These are phyloP conservation scores for Termitomyces sp. DNA, from an alignment of 768 basidiomycete genomes.

Conservation along the genomic window DNA sequence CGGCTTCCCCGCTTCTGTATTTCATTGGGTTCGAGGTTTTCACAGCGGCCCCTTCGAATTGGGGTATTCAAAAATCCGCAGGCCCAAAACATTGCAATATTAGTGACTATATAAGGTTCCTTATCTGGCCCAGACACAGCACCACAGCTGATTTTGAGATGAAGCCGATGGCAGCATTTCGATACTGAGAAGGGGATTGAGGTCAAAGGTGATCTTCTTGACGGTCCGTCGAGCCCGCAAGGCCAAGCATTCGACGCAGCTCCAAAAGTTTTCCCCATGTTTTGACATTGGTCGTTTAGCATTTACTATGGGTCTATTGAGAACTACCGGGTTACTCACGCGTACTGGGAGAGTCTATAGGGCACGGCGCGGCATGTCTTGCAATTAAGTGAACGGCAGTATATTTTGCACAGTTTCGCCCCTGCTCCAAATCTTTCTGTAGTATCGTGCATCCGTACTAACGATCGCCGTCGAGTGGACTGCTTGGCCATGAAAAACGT, in stretches of 20 bases:
- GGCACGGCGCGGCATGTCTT: neutral
- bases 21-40: neutral
- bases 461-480: too few species aligned
- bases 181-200: neutral
- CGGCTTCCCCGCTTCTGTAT: neutral
- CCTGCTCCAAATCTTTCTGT: neutral
- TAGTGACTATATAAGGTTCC: neutral
- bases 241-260: neutral
- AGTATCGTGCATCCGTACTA: neutral
- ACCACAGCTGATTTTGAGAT: neutral
- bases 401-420: neutral
- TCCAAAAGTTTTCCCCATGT: neutral
- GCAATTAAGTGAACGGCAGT: neutral
- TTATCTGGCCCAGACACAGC: neutral
- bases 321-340: neutral
- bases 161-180: neutral
- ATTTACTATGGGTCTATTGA: neutral
- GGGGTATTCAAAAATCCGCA: neutral
- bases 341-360: neutral
- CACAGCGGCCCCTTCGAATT: neutral
- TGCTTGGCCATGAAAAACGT: neutral
- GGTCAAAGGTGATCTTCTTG: neutral
- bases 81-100: neutral
- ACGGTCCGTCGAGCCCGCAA: conserved; percentile 10
- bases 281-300: neutral